These are phyloP conservation scores for Helianthus tuberosus DNA, from an alignment of 129 eudicot genomes.

Conservation along the genomic window DNA sequence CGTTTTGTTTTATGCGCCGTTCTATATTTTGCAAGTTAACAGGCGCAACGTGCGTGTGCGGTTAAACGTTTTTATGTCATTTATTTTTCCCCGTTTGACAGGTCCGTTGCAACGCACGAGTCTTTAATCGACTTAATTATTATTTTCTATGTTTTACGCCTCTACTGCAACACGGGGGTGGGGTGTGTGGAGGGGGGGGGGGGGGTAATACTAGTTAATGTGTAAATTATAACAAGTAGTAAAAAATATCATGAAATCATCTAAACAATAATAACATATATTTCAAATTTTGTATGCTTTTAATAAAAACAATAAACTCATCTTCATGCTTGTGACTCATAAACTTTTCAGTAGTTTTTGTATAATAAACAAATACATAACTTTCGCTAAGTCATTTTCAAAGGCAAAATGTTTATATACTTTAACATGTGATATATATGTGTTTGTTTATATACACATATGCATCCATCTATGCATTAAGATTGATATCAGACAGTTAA, in stretches of 20 bases:
- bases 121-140: too few species aligned
- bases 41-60: too few species aligned
- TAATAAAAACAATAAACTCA: neutral
- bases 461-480: neutral
- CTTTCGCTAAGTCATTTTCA: slow-evolving; percentile 25
- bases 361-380: neutral
- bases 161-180: too few species aligned
- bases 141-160: too few species aligned
- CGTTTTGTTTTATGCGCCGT: too few species aligned
- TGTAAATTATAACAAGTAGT: neutral
- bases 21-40: too few species aligned
- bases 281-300: slow-evolving; percentile 8
- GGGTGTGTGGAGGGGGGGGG: too few species aligned
- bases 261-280: neutral
- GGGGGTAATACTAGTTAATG: too few species aligned
- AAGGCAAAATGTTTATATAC: neutral
- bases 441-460: neutral
- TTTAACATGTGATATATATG: slow-evolving; percentile 8
- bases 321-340: slow-evolving; percentile 25
- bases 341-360: neutral
- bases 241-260: slow-evolving; percentile 12
- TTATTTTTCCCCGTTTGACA: too few species aligned
- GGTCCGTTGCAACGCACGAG: too few species aligned
- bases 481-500: slow-evolving; percentile 10
- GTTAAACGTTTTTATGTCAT: too few species aligned